Conservation (phyloP, 73 alveolate genomes). For the Stentor roeselii region DNA sequence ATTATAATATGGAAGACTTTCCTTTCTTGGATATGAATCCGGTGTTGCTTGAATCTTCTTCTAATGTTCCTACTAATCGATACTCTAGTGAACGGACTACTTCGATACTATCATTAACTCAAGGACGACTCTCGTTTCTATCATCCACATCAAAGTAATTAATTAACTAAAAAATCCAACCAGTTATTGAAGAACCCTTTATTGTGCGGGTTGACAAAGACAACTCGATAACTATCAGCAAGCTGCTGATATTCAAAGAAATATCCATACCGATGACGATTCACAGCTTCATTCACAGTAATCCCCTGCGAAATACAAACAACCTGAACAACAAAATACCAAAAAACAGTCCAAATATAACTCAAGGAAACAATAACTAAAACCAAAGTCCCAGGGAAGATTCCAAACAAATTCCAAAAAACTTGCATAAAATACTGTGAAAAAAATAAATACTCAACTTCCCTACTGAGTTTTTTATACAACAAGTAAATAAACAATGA, state of each 20-base stretch:
- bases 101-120: too few species aligned
- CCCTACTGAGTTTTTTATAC: background rate
- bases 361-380: background rate
- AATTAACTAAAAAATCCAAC: constrained; percentile 6
- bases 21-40: too few species aligned
- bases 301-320: constrained; percentile 2
- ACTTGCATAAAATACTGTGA: background rate
- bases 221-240: background rate
- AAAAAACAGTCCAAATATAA: background rate
- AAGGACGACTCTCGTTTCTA: too few species aligned
- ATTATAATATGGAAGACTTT: too few species aligned
- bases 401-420: background rate
- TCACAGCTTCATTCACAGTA: background rate
- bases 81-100: too few species aligned
- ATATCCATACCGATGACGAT: background rate
- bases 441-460: background rate
- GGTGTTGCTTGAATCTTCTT: too few species aligned
- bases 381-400: background rate
- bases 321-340: background rate
- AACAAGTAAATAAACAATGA: background rate
- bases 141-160: too few species aligned
- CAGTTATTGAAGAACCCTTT: constrained; percentile 19
- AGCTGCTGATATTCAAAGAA: background rate
- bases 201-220: background rate
- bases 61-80: too few species aligned